These are phyloP conservation scores for Panus rudis DNA, from an alignment of 768 basidiomycete genomes.

Conservation along the genomic window DNA sequence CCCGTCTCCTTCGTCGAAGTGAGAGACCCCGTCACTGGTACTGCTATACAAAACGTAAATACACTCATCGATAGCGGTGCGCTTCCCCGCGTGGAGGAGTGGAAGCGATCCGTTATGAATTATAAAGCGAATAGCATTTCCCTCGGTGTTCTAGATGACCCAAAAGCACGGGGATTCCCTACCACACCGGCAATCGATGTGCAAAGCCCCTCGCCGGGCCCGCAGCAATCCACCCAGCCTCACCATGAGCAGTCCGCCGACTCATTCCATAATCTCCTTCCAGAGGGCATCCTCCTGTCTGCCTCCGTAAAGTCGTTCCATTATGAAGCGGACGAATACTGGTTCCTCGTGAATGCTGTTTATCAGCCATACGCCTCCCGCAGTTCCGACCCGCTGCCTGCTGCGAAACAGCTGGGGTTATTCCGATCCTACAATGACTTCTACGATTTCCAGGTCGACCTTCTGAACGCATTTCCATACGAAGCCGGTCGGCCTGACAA, in stretches of 20 bases:
- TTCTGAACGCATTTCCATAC: conserved; percentile 80
- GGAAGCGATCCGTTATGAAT: conserved; percentile 91
- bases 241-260: conserved; percentile 5
- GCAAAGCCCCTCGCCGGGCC: conserved; percentile 5
- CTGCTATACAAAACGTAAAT: conserved; percentile 67
- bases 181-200: conserved; percentile 24
- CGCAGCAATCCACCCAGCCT: conserved; percentile 15
- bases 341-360: conserved; percentile 90
- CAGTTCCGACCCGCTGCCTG: conserved; percentile 49
- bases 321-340: conserved; percentile 91
- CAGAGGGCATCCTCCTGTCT: conserved; percentile 77
- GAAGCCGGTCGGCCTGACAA: conserved; percentile 80
- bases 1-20: conserved; percentile 97
- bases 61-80: conserved; percentile 80
- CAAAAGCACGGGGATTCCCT: conserved; percentile 11
- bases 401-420: conserved; percentile 73
- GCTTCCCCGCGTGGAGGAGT: conserved; percentile 95
- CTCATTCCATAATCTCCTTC: conserved; percentile 43
- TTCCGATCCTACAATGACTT: conserved; percentile 98
- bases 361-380: conserved; percentile 76
- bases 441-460: conserved; percentile 90
- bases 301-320: conserved; percentile 97
- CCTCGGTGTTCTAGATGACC: conserved; percentile 80
- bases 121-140: conserved; percentile 97
- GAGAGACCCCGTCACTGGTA: conserved; percentile 83